Base-by-base conservation (phyloP, 169 alveolate genomes). In the Prorocentrum cordatum region DNA sequence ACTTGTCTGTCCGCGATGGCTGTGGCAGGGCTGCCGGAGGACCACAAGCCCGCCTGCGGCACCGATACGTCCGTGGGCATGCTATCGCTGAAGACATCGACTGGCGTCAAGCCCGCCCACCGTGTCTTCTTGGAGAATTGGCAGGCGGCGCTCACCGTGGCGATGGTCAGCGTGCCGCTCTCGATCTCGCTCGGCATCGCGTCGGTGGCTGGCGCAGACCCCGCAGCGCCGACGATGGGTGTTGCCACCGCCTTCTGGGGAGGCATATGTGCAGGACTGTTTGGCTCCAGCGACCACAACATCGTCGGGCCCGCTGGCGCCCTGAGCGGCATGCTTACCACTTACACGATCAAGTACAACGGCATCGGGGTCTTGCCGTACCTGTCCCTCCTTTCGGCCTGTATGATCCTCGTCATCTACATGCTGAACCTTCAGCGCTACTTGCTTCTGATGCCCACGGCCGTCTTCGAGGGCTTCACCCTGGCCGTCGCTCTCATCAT, bases 241-340 rank as follows among this genome's bases (percentile, higher is more conserved):
- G 88, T 77, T 38, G 33, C 88, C 54, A 77, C 88, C 7, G 88
- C 88, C 50, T 77, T 77, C 32, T 77, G 88, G 88, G 88, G 88
- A 2, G 88, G 88, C 12, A 38, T 77, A 2, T 77, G 88, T n/a
- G 88, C 88, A 7, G 54, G 75, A 27, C 33, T 77, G 42, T 77
- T 77, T 75, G 59, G 88, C 75, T 77, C 88, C 45, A 77, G 88
- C 38, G 88, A 77, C 54, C 59, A 59, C 88, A 77, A 77, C 35
- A 77, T 77, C 62, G 59, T 77, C 32, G 88, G 88, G 27, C 88
- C 88, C 0, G 88, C 88, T n/a, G 82, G 88, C 18, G 88, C 88
- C 0, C 22, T 77, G 42, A 77, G 88, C 20, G 88, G 88, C 6
- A 77, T 77, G 88, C 88, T 77, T 27, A 58, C 35, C 29, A 66